phyloP scores from a whole-genome alignment of 768 basidiomycete genomes.

The Mycena floridula region DNA sequence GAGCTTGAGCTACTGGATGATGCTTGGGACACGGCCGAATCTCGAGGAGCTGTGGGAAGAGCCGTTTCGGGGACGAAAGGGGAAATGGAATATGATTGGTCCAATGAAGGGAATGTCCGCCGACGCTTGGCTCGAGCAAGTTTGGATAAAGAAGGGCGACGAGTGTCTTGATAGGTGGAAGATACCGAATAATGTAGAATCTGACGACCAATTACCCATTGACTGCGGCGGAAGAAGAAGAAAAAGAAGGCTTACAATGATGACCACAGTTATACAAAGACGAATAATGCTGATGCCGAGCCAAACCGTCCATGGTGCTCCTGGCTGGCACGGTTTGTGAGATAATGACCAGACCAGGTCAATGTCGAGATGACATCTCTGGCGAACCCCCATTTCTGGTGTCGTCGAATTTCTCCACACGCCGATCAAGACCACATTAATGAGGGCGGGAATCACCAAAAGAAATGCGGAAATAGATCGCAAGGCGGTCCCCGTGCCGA shows the following conservation, averaged over 20 bases:
- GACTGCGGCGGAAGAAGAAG: background rate
- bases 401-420: slow-evolving; percentile 41
- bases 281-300: too few species aligned
- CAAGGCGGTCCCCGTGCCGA: slow-evolving; percentile 23
- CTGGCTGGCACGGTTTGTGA: slow-evolving; percentile 16
- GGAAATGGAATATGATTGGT: too few species aligned
- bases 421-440: slow-evolving; percentile 50
- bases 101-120: too few species aligned
- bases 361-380: slow-evolving; percentile 57
- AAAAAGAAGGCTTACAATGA: slow-evolving; percentile 41
- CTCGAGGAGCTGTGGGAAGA: too few species aligned
- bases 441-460: slow-evolving; percentile 44
- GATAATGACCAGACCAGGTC: slow-evolving; percentile 55
- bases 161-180: slow-evolving; percentile 18
- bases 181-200: slow-evolving; percentile 17
- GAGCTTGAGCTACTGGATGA: too few species aligned
- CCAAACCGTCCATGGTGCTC: too few species aligned
- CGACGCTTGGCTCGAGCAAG: slow-evolving; percentile 7
- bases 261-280: slow-evolving; percentile 40
- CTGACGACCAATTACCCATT: background rate
- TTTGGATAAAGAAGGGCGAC: slow-evolving; percentile 13
- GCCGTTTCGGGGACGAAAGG: too few species aligned
- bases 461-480: slow-evolving; percentile 38
- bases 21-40: too few species aligned
- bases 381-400: slow-evolving; percentile 26